Base-by-base conservation (phyloP, 2,329 filamentous ascomycete genomes). In the Capronia americana region DNA sequence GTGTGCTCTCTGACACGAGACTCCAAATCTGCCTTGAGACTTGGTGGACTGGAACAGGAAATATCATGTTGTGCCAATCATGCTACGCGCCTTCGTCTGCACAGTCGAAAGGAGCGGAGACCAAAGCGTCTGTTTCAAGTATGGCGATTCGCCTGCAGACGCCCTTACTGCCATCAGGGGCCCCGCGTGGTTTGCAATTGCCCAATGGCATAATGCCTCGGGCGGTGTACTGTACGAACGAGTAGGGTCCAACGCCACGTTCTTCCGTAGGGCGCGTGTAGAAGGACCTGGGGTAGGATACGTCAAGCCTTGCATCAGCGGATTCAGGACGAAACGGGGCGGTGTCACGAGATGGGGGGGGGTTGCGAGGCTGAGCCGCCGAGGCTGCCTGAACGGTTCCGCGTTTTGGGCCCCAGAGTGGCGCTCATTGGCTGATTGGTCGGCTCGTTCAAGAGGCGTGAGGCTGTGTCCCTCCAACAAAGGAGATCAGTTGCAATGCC, bases 351-450 rank as follows among this genome's bases (percentile, higher is more conserved):
- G 46, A 24, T 4, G n/a, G 3, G 46, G 46, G 24, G 24, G 46
- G 20, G 46, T 14, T n/a, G 48, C 24, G 48, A 51, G 48, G 48
- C 48, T 51, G 48, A 51, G 48, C 48, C 14, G 38, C 17, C 38
- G 17, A 44, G 38, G 38, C 38, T n/a, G 38, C 38, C 38, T 44
- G 38, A n/a, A 8, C 38, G 48, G 48, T 4, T 5, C 10, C 10
- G 23, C 20, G 48, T 8, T 51, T 26, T 51, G 48, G 48, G 20
- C 48, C 23, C 8, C 14, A 24, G 20, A 51, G 23, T 20, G 24
- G 12, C 4, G 4, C 24, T 26, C 8, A 51, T 51, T 51, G 24
- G 48, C 23, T 14, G 48, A 23, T 26, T 3, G 48, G 23, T 8
- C 6, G 2, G 23, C 20, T 48, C 44, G 44, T 48, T 46, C 41